Evolutionary conservation across 2,329 filamentous ascomycete species (phyloP).

Genomic region (Talaromyces sp.): DNA sequence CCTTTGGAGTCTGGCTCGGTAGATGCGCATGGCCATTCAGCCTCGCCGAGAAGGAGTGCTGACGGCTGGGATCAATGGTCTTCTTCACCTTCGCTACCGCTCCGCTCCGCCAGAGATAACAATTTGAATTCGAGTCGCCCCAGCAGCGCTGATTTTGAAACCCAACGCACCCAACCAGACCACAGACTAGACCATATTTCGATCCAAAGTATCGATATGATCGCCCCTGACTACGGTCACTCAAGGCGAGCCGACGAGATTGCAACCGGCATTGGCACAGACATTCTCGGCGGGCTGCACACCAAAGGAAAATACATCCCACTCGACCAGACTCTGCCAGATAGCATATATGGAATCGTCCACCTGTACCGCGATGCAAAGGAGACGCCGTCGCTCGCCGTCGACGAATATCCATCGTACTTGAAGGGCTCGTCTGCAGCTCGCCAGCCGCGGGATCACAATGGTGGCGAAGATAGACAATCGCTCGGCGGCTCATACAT

Average conservation of each 20-base stretch:
- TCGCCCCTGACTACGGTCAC: slow-evolving; percentile 24
- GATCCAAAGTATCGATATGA: slow-evolving; percentile 76
- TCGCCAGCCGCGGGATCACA: slow-evolving; percentile 20
- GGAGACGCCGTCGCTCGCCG: slow-evolving; percentile 57
- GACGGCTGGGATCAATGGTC: background rate
- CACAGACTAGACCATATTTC: slow-evolving; percentile 76
- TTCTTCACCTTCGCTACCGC: background rate
- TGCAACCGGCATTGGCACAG: slow-evolving; percentile 44
- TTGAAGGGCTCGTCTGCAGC: slow-evolving; percentile 33
- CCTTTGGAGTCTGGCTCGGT: background rate
- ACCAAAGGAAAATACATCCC: slow-evolving; percentile 78
- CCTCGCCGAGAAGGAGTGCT: background rate
- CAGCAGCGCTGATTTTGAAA: background rate
- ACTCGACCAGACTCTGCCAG: slow-evolving; percentile 63
- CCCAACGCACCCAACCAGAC: slow-evolving; percentile 44
- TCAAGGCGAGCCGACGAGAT: slow-evolving; percentile 27
- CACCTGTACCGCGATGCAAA: slow-evolving; percentile 85
- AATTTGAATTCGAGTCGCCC: background rate
- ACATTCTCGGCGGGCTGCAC: slow-evolving; percentile 57
- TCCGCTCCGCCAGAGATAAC: background rate
- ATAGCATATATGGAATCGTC: slow-evolving; percentile 86
- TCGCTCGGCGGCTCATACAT: background rate
- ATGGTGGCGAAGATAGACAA: background rate
- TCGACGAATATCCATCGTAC: slow-evolving; percentile 41
- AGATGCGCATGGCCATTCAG: background rate